phyloP scores from a whole-genome alignment of 345 rosid genomes.

The Theobroma cacao region DNA sequence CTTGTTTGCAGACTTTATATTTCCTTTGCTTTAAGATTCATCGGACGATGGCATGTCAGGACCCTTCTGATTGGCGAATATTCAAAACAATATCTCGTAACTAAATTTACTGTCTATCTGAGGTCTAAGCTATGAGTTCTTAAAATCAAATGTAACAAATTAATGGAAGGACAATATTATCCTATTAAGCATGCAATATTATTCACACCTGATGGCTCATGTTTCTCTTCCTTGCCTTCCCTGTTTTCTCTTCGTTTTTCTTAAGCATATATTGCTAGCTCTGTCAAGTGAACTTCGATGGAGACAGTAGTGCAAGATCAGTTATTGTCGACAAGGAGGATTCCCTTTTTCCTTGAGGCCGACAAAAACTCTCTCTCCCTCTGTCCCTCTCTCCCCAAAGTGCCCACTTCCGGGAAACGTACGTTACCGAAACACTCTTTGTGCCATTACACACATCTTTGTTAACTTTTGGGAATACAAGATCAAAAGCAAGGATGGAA shows the following conservation, averaged over 20 bases:
- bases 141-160: background rate
- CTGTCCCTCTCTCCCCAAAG: too few species aligned
- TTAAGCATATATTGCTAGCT: too few species aligned
- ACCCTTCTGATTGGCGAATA: background rate
- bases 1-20: background rate
- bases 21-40: background rate
- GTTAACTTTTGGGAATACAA: background rate
- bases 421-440: background rate
- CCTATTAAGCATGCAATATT: too few species aligned
- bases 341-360: constrained; percentile 1
- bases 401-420: background rate
- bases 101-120: background rate
- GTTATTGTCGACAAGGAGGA: background rate
- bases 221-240: too few species aligned
- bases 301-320: background rate
- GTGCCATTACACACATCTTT: background rate
- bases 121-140: background rate
- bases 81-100: background rate
- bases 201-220: too few species aligned
- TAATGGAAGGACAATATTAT: background rate
- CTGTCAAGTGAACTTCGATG: background rate
- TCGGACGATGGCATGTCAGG: background rate
- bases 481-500: background rate
- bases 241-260: too few species aligned
- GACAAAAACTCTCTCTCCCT: background rate